Percentiles rank a stretch among this genome's conserved stretches.
Evolutionary conservation across 805 yeast species (phyloP).

Genomic region (Komagataella mondaviorum): DNA sequence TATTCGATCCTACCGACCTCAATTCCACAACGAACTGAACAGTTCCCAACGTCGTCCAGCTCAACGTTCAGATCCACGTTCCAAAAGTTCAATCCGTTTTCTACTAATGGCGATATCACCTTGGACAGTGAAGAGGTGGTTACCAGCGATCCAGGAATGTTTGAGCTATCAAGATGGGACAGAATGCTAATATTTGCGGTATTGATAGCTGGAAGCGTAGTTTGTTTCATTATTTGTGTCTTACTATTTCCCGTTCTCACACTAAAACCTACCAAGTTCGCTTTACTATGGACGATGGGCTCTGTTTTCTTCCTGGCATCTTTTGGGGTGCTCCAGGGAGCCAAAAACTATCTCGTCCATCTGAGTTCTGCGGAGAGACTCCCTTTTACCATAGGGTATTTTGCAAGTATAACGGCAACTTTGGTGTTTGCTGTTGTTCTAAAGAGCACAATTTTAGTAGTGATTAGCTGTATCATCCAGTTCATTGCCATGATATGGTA

Average conservation of each 20-base stretch:
- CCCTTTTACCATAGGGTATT: conserved; percentile 60
- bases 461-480: conserved; percentile 58
- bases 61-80: conserved; percentile 1
- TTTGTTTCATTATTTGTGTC: conserved; percentile 65
- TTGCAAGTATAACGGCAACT: conserved; percentile 60
- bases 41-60: neutral
- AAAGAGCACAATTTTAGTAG: conserved; percentile 54
- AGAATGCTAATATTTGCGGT: conserved; percentile 61
- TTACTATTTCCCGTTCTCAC: conserved; percentile 75
- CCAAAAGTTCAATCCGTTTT: conserved; percentile 4
- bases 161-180: conserved; percentile 55
- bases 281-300: conserved; percentile 77
- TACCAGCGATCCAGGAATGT: conserved; percentile 29
- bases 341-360: conserved; percentile 56
- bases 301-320: conserved; percentile 68
- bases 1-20: neutral
- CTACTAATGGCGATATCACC: conserved; percentile 2
- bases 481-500: conserved; percentile 72
- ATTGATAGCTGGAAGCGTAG: conserved; percentile 54
- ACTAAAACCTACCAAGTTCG: conserved; percentile 75
- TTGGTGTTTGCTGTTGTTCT: conserved; percentile 53
- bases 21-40: neutral
- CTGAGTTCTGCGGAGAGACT: conserved; percentile 57
- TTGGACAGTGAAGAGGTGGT: conserved; percentile 12
- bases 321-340: conserved; percentile 83